phyloP scores from a whole-genome alignment of 768 basidiomycete genomes.

The Mycena sanguinolenta region DNA sequence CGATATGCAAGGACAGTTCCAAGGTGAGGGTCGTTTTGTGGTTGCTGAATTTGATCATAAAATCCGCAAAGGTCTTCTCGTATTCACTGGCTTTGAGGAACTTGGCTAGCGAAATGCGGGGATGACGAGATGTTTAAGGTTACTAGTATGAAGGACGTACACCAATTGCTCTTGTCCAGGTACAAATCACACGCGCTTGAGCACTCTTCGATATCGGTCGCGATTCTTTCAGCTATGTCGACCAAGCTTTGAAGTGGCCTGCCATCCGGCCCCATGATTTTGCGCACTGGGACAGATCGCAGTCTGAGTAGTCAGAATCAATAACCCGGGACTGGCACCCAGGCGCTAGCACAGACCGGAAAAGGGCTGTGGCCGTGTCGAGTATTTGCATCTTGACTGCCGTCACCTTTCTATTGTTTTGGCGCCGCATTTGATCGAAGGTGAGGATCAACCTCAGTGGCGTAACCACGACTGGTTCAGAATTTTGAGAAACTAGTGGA shows the following conservation, averaged over 20 bases:
- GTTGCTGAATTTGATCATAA: conserved; percentile 44
- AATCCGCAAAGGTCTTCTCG: conserved; percentile 48
- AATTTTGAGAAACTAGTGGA: background rate
- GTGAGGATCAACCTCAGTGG: conserved; percentile 58
- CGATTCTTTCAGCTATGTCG: conserved; percentile 42
- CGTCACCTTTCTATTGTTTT: conserved; percentile 58
- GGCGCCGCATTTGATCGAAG: conserved; percentile 55
- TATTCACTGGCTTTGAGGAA: conserved; percentile 47
- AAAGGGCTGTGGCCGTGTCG: conserved; percentile 56
- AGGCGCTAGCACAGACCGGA: conserved; percentile 57
- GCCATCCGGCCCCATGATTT: conserved; percentile 43
- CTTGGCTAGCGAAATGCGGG: conserved; percentile 40
- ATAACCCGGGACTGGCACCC: background rate
- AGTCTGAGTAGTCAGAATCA: conserved; percentile 16
- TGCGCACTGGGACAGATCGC: conserved; percentile 33
- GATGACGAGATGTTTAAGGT: background rate
- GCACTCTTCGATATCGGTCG: conserved; percentile 52
- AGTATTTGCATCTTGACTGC: conserved; percentile 57
- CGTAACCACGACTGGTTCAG: conserved; percentile 50
- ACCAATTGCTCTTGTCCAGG: conserved; percentile 48
- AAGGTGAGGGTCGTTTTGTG: conserved; percentile 47
- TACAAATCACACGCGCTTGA: conserved; percentile 56
- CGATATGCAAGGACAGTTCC: conserved; percentile 49
- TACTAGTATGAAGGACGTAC: conserved; percentile 31
- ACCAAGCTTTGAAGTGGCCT: conserved; percentile 41